Evolutionary conservation across 2,329 filamentous ascomycete genomes (phyloP).

Genomic region (Fusarium albidum): DNA sequence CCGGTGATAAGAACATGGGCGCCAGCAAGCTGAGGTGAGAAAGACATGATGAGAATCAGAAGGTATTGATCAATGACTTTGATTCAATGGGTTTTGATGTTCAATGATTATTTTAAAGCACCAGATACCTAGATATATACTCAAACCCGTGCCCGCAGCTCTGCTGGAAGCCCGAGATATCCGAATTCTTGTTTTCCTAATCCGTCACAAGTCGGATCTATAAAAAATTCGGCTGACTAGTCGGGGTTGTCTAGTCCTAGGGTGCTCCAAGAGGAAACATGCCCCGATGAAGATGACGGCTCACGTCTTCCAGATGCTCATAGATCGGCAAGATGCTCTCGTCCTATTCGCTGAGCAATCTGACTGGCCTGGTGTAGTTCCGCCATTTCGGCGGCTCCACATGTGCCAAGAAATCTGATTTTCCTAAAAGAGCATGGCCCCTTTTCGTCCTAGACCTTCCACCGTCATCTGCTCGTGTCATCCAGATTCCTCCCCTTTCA

Average conservation of each 20-base stretch:
- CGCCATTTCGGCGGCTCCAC: neutral
- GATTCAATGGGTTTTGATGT: too few relatives aligned
- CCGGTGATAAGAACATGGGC: conserved; percentile 20
- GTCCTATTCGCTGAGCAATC: neutral
- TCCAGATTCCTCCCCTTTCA: neutral
- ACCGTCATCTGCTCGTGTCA: neutral
- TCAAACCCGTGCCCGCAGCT: too few relatives aligned
- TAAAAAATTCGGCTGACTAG: too few relatives aligned
- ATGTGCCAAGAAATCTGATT: conserved; percentile 22
- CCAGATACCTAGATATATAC: too few relatives aligned
- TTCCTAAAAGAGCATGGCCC: conserved; percentile 24
- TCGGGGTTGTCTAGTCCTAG: too few relatives aligned
- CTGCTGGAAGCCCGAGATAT: neutral
- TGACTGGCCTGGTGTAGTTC: conserved; percentile 17
- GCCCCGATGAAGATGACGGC: too few relatives aligned
- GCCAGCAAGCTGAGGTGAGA: conserved; percentile 23
- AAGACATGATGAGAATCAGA: conserved; percentile 19
- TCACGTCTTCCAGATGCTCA: too few relatives aligned
- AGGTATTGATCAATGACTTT: neutral
- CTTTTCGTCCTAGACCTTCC: neutral
- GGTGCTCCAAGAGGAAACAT: too few relatives aligned
- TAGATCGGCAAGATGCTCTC: too few relatives aligned
- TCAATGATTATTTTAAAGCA: too few relatives aligned
- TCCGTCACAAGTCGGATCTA: neutral
- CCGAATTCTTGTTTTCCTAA: conserved; percentile 18